Evolutionary conservation across 2,329 filamentous ascomycete species (phyloP).

Genomic region (Thyridium curvatum): DNA sequence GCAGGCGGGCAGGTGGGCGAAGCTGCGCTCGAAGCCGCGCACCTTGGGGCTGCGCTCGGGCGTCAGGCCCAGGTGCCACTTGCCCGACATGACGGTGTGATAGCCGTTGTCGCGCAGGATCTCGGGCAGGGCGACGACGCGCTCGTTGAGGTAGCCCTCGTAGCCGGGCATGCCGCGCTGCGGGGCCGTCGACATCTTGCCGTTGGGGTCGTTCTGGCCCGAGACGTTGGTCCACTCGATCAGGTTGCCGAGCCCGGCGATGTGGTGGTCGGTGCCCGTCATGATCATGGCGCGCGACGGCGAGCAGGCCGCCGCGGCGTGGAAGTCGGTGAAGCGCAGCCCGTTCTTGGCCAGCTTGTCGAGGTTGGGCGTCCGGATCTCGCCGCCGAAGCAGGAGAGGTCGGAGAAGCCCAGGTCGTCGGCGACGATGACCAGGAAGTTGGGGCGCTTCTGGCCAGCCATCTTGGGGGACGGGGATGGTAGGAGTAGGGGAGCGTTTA

Average conservation of each 20-base stretch:
- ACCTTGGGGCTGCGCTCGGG: conserved; percentile 48
- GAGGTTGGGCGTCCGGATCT: conserved; percentile 22
- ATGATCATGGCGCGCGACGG: conserved; percentile 61
- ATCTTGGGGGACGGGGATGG: too few species aligned
- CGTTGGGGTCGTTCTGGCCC: conserved; percentile 17
- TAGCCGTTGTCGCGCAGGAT: conserved; percentile 52
- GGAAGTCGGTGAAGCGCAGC: conserved; percentile 56
- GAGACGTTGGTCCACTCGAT: conserved; percentile 35
- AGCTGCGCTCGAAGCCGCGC: conserved; percentile 52
- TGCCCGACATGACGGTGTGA: conserved; percentile 53
- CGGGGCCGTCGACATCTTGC: conserved; percentile 14
- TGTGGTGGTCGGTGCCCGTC: conserved; percentile 57
- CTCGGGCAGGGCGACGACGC: conserved; percentile 51
- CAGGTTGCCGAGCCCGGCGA: conserved; percentile 50
- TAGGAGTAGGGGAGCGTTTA: too few species aligned
- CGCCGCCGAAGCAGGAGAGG: conserved; percentile 18
- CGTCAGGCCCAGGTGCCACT: conserved; percentile 57
- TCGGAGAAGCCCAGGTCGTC: conserved; percentile 24
- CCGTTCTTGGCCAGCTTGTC: conserved; percentile 27
- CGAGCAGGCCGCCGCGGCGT: conserved; percentile 57
- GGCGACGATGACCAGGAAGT: conserved; percentile 23
- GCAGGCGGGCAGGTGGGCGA: conserved; percentile 55
- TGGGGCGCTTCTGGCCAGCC: conserved; percentile 10
- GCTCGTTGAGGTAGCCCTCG: conserved; percentile 57
- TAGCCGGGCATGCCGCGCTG: conserved; percentile 55